Evolutionary conservation across 768 basidiomycete genomes (phyloP).

Genomic region (Sarcodon aspratus): DNA sequence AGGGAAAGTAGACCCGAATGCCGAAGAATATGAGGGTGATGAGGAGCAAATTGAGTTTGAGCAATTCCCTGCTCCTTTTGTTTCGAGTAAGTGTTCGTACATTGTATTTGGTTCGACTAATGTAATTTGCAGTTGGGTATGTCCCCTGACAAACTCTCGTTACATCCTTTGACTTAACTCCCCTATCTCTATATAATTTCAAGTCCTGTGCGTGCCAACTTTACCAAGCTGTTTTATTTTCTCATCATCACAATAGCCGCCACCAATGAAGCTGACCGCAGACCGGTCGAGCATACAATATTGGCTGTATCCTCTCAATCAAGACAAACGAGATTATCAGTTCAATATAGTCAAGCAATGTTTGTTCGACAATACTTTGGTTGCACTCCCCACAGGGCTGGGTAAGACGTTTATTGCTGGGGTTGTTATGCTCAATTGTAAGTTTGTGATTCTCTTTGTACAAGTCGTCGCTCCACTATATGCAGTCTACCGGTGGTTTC

Average conservation of each 20-base stretch:
- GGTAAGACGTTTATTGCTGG: constrained; percentile 99
- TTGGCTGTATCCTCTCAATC: constrained; percentile 89
- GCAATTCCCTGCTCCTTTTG: constrained; percentile 75
- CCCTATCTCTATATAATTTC: background rate
- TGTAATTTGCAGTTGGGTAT: constrained; percentile 13
- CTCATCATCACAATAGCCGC: constrained; percentile 31
- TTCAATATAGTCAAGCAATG: constrained; percentile 82
- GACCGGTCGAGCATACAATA: constrained; percentile 74
- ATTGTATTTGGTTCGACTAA: background rate
- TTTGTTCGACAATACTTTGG: constrained; percentile 87
- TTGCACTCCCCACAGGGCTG: constrained; percentile 89
- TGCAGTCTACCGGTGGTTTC: constrained; percentile 86
- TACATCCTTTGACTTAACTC: background rate
- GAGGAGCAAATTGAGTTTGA: constrained; percentile 71
- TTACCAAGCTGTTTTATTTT: background rate
- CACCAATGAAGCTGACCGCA: constrained; percentile 64
- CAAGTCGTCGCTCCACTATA: background rate
- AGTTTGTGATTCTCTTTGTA: constrained; percentile 11
- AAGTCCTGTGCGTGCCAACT: constrained; percentile 2
- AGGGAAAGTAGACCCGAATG: constrained; percentile 32
- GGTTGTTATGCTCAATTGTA: constrained; percentile 92
- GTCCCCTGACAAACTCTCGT: background rate
- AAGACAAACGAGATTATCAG: constrained; percentile 85
- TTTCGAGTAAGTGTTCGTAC: constrained; percentile 36
- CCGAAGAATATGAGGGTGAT: constrained; percentile 35